A percentile compares a stretch with the other conserved stretches of the same genome.
Evolutionary conservation across 2,329 filamentous ascomycete species (phyloP).

Genomic region (Calonectria naviculata): DNA sequence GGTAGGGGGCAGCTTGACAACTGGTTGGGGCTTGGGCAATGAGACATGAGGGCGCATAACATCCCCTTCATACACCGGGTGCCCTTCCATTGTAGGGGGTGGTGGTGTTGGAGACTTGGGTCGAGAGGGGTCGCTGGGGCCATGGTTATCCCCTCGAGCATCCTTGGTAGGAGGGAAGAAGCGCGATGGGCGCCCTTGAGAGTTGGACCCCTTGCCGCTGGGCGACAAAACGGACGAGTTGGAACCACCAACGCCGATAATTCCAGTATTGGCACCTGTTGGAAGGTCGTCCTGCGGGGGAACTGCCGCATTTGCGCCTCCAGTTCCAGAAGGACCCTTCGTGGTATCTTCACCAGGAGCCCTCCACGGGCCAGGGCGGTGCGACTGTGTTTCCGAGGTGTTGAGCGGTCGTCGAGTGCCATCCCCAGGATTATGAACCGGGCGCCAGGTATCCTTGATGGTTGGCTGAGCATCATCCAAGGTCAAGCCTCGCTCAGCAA

Average conservation of each 20-base stretch:
- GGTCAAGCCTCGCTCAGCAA: conserved; percentile 56
- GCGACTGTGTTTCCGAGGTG: conserved; percentile 42
- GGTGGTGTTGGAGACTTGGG: conserved; percentile 75
- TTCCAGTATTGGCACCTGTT: conserved; percentile 37
- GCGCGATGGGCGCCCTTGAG: conserved; percentile 64
- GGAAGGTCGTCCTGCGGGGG: conserved; percentile 36
- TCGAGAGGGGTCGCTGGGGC: conserved; percentile 51
- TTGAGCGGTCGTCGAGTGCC: conserved; percentile 45
- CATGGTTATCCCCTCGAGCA: conserved; percentile 53
- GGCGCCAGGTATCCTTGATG: conserved; percentile 67
- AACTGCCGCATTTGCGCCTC: conserved; percentile 4
- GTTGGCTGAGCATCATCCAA: conserved; percentile 57
- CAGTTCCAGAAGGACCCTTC: background rate
- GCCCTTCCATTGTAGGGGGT: conserved; percentile 75
- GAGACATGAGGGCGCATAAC: conserved; percentile 74
- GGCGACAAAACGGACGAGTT: conserved; percentile 39
- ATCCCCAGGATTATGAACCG: conserved; percentile 51
- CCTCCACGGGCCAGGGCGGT: conserved; percentile 45
- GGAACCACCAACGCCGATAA: conserved; percentile 40
- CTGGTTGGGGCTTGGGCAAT: conserved; percentile 75
- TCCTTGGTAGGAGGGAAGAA: conserved; percentile 70
- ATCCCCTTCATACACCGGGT: conserved; percentile 79
- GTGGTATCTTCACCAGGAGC: conserved; percentile 39
- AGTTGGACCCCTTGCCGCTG: conserved; percentile 46
- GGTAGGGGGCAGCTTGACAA: conserved; percentile 83